Percentiles rank a stretch among this genome's conserved stretches.
These are phyloP conservation scores for Penicillium arizonense DNA, from an alignment of 495 filamentous ascomycete species.

Conservation along the genomic window DNA sequence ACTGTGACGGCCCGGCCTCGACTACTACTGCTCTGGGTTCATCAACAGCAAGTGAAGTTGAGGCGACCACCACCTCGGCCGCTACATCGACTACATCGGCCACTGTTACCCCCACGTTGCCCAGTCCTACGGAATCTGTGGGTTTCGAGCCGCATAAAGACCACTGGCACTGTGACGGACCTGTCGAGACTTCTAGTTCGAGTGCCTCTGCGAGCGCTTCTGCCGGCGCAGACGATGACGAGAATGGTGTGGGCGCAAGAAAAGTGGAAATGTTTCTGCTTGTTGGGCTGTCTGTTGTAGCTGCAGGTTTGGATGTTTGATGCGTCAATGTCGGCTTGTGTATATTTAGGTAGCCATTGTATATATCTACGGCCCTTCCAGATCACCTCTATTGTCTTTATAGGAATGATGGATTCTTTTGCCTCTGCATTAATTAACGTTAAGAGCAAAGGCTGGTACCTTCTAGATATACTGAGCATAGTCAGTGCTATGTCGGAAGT, in stretches of 20 bases:
- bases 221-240: neutral
- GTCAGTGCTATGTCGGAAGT: too few species aligned
- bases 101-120: conserved; percentile 10
- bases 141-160: conserved; percentile 30
- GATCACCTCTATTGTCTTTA: too few species aligned
- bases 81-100: neutral
- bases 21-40: conserved; percentile 3
- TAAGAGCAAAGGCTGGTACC: too few species aligned
- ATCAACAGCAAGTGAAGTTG: neutral
- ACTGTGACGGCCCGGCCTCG: conserved; percentile 19
- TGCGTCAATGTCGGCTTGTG: too few species aligned
- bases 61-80: neutral
- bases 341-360: too few species aligned
- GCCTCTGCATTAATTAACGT: too few species aligned
- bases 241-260: neutral
- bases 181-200: conserved; percentile 10
- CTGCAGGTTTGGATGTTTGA: neutral
- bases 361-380: too few species aligned
- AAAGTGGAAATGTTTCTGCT: neutral
- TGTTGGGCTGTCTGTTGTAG: neutral
- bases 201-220: neutral
- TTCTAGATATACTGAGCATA: too few species aligned
- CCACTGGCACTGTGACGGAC: conserved; percentile 31
- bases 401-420: too few species aligned
- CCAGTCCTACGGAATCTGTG: conserved; percentile 25